These are phyloP conservation scores for Thraustochytrium sp. DNA, from an alignment of 352 stramenopile species.

Conservation along the genomic window DNA sequence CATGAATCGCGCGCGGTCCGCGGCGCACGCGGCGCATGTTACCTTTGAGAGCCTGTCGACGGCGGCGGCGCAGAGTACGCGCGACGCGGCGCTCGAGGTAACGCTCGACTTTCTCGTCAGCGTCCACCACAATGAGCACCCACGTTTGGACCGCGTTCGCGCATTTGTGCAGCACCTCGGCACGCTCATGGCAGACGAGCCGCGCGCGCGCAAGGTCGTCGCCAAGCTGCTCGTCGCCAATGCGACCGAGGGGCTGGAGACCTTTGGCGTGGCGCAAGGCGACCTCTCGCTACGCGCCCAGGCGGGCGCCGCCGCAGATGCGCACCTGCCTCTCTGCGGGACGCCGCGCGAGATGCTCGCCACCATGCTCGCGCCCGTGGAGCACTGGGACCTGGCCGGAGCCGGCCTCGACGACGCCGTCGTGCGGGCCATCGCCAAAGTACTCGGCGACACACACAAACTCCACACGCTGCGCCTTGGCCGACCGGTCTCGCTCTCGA, in stretches of 20 bases:
- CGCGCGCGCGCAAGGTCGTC: background rate
- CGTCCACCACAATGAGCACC: background rate
- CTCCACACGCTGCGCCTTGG: background rate
- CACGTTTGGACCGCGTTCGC: background rate
- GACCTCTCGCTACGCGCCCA: background rate
- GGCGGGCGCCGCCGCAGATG: background rate
- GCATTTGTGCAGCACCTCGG: background rate
- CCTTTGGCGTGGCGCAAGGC: background rate
- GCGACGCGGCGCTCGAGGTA: background rate
- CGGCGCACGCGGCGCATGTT: background rate
- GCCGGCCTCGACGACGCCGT: background rate
- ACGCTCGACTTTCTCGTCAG: constrained; percentile 19
- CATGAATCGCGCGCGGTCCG: background rate
- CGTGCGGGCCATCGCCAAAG: background rate
- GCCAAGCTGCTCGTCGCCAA: background rate
- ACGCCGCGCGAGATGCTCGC: background rate
- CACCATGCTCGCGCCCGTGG: background rate
- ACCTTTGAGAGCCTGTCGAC: background rate
- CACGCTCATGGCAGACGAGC: background rate
- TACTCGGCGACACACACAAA: background rate
- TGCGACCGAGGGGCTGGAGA: background rate
- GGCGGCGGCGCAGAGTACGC: background rate
- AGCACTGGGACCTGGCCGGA: background rate
- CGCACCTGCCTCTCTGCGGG: background rate
- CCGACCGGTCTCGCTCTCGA: background rate